Evolutionary conservation across 139 green algal species (phyloP).

Genomic region (Volvox reticuliferus): DNA sequence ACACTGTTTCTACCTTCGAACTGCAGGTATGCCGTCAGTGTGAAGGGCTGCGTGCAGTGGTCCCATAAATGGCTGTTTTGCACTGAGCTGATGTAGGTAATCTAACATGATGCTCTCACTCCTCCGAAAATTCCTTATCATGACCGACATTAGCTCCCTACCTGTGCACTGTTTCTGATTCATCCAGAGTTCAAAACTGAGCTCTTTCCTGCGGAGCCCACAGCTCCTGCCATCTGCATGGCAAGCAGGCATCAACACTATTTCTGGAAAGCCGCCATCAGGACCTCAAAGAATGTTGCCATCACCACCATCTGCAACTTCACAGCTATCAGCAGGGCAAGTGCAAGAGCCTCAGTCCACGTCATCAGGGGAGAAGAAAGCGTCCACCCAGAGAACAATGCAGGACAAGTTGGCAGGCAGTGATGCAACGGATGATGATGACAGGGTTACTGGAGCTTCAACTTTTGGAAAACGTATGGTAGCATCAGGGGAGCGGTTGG

Average conservation of each 20-base stretch:
- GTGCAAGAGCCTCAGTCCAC: too few species aligned
- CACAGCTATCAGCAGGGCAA: neutral
- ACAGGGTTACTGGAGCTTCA: too few species aligned
- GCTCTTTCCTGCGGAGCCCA: neutral
- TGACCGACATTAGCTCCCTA: neutral
- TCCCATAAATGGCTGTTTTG: neutral
- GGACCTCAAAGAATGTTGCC: neutral
- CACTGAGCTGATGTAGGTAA: neutral
- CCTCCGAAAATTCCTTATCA: neutral
- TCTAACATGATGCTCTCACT: too few species aligned
- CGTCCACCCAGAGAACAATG: too few species aligned
- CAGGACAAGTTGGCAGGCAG: too few species aligned
- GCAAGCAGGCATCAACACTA: neutral
- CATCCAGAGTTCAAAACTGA: neutral
- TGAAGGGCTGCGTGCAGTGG: neutral
- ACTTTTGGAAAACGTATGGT: too few species aligned
- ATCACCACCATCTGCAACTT: neutral
- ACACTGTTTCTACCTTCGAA: neutral
- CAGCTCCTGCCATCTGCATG: neutral
- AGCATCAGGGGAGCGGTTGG: too few species aligned
- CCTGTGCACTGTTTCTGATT: neutral
- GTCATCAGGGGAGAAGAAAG: too few species aligned
- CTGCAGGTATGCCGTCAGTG: neutral
- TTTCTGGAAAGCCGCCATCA: neutral
- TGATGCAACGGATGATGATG: too few species aligned